A percentile compares a stretch with the other conserved stretches of the same genome.
phyloP scores from a whole-genome alignment of 208 protist genomes.

The Acanthamoeba castellanii region DNA sequence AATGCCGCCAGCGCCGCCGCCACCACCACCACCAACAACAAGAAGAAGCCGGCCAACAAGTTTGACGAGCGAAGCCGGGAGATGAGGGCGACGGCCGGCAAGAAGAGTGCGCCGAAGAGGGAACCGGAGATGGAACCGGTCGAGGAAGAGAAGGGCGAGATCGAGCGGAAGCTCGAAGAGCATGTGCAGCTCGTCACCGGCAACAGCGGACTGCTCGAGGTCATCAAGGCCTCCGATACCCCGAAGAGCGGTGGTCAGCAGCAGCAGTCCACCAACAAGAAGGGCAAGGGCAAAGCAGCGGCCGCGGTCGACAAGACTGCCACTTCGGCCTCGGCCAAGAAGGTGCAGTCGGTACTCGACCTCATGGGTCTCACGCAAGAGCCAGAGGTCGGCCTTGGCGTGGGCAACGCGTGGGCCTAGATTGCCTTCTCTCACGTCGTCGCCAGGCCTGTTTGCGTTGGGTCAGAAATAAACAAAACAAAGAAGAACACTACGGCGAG shows the following conservation, averaged over 20 bases:
- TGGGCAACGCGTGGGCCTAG: conserved; percentile 20
- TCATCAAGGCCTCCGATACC: conserved; percentile 13
- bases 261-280: neutral
- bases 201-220: conserved; percentile 22
- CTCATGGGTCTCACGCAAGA: conserved; percentile 23
- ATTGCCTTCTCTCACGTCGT: neutral
- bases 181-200: conserved; percentile 6
- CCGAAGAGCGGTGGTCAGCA: neutral
- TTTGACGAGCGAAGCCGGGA: conserved; percentile 14
- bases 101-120: neutral
- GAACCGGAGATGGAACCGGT: neutral
- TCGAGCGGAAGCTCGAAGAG: conserved; percentile 28
- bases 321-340: neutral
- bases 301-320: neutral
- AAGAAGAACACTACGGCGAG: too few species aligned
- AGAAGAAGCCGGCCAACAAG: conserved; percentile 43
- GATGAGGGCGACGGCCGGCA: neutral
- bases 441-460: too few species aligned
- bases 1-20: neutral
- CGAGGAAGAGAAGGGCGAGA: conserved; percentile 36
- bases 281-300: neutral
- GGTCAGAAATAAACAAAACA: neutral
- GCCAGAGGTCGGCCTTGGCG: conserved; percentile 3
- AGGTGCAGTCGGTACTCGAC: conserved; percentile 34
- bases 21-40: neutral